A percentile compares a stretch with the other conserved stretches of the same genome.
These are phyloP conservation scores for Globisporangium uncinulatum DNA, from an alignment of 352 stramenopile genomes.

Conservation along the genomic window DNA sequence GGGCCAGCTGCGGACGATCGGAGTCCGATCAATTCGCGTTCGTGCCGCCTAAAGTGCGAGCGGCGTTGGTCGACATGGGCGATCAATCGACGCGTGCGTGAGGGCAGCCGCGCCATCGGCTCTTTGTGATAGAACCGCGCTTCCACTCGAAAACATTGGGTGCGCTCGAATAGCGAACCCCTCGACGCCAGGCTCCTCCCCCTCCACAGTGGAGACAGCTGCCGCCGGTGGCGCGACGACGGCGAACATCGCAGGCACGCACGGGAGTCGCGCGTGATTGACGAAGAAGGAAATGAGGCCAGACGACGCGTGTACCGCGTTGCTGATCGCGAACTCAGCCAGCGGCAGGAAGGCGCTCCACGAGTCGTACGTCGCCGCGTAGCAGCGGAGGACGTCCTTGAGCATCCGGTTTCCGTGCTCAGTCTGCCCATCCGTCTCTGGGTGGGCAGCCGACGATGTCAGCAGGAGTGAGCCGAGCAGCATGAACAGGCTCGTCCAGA, in stretches of 20 bases:
- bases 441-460: constrained; percentile 13
- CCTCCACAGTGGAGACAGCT: constrained; percentile 1
- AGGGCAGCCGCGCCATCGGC: too few relatives aligned
- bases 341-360: constrained; percentile 18
- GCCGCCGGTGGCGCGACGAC: not conserved
- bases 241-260: constrained; percentile 3
- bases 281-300: constrained; percentile 19
- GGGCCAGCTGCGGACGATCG: not conserved
- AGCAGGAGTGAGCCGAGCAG: not conserved
- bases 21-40: too few relatives aligned
- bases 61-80: too few relatives aligned
- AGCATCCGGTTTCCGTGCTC: constrained; percentile 4
- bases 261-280: too few relatives aligned
- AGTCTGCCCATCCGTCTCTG: constrained; percentile 13
- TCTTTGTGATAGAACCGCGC: too few relatives aligned
- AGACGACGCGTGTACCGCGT: constrained; percentile 17
- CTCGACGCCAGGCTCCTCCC: too few relatives aligned
- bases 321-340: constrained; percentile 22
- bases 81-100: too few relatives aligned
- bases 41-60: too few relatives aligned
- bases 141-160: too few relatives aligned
- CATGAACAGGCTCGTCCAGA: not conserved
- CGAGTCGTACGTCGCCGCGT: constrained; percentile 3
- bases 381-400: constrained; percentile 5
- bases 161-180: too few relatives aligned